These are phyloP conservation scores for Trichoderma koningiopsis DNA, from an alignment of 2,329 filamentous ascomycete genomes.

Conservation along the genomic window DNA sequence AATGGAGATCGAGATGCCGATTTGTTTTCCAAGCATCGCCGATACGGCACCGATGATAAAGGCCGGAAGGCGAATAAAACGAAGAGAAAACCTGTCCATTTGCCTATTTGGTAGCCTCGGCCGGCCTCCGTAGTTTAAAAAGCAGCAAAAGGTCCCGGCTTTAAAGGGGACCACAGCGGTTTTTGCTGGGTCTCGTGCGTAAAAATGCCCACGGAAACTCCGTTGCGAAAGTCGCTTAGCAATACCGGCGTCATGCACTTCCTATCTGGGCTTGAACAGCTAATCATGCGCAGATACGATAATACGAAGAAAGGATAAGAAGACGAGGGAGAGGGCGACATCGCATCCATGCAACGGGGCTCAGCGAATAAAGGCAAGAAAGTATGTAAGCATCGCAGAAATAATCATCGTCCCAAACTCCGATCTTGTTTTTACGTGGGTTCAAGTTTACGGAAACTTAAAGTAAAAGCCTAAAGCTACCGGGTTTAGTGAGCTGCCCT, in stretches of 20 bases:
- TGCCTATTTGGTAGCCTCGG: not conserved
- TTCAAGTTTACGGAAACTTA: not conserved
- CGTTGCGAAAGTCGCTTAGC: not conserved
- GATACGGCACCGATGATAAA: constrained; percentile 8
- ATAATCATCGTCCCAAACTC: not conserved
- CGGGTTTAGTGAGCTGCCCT: constrained; percentile 4
- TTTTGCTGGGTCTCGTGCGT: not conserved
- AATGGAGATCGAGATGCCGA: not conserved
- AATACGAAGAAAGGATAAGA: not conserved
- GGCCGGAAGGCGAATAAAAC: not conserved
- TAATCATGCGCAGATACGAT: not conserved
- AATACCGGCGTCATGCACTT: not conserved
- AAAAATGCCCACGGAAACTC: constrained; percentile 11
- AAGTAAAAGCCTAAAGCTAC: not conserved
- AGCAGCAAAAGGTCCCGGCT: not conserved
- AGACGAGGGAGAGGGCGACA: not conserved
- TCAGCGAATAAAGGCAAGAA: not conserved
- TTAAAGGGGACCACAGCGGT: not conserved
- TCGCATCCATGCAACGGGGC: not conserved
- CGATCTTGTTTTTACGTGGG: not conserved
- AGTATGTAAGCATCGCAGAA: not conserved
- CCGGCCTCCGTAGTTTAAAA: not conserved
- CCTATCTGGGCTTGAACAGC: not conserved
- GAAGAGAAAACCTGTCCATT: not conserved
- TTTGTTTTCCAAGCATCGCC: not conserved